Base-by-base conservation (phyloP, 225 moss, liverwort and hornwort genomes). In the Lunularia cruciata region DNA sequence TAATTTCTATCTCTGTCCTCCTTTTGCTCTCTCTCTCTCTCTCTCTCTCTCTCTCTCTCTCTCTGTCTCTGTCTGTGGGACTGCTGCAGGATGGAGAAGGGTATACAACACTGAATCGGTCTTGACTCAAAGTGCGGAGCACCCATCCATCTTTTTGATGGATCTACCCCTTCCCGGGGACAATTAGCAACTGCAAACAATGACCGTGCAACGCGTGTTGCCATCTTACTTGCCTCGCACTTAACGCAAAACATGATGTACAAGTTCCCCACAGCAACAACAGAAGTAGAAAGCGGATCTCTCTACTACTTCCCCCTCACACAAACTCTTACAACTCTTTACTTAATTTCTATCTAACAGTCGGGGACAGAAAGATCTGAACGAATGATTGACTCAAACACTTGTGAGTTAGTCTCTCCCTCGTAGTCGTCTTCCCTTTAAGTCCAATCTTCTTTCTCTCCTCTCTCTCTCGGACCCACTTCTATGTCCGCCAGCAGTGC, bases 111-210 rank as follows among this genome's bases (percentile, higher is more conserved):
- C 61, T 61, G 23, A 60, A 61, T 37, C 61, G 61, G 12, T 3
- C 38, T 40, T 61, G 20, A 38, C 38, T 61, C 61, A 61, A n/a
- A 38, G 61, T 61, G 61, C 39, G 61, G 39, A 40, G 61, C 61
- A 61, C 61, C 39, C 61, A 61, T 61, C 39, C 61, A 23, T 26
- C 37, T 54, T 60, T 38, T 37, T 8, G 5, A 13, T 6, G 37
- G 22, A 61, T 39, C 37, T 61, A 25, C 38, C 61, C 38, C 39
- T 13, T 9, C 25, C 22, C 40, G 13, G 4, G 32, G 47, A 20
- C 13, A 56, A 33, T n/a, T n/a, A n/a, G 34, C 23, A 40, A 51
- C 4, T 39, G 5, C 37, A 1, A 59, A 36, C 14, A 34, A 0
- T 43, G 43, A 34, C 59, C 37, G 7, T 35, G 20, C 35, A 19